These are phyloP conservation scores for Tulasnella sp. DNA, from an alignment of 768 basidiomycete species.

Conservation along the genomic window DNA sequence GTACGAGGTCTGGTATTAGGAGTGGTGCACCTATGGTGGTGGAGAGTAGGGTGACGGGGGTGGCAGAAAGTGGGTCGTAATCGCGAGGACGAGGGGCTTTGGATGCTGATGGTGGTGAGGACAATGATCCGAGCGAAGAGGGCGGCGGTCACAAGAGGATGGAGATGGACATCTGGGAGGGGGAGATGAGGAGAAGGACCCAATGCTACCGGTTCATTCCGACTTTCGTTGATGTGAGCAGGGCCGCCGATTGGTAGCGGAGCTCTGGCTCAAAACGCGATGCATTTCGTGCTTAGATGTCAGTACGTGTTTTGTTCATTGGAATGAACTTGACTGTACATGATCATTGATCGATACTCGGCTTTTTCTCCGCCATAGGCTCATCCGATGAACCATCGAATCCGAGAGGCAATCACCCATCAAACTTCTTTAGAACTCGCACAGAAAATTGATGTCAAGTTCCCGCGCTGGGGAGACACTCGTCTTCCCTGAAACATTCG, in stretches of 20 bases:
- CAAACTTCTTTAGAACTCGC: conserved; percentile 53
- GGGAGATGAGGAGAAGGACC: conserved; percentile 41
- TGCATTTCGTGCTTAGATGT: conserved; percentile 49
- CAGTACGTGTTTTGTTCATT: conserved; percentile 34
- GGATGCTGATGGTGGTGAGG: conserved; percentile 32
- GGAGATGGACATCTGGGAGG: conserved; percentile 9
- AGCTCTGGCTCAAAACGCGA: conserved; percentile 24
- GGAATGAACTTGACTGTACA: too few species aligned
- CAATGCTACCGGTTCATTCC: conserved; percentile 55
- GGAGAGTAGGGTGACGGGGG: conserved; percentile 20
- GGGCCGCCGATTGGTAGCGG: conserved; percentile 23
- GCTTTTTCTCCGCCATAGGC: not conserved
- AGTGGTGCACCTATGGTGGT: conserved; percentile 1
- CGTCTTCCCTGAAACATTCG: conserved; percentile 40
- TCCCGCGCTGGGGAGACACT: conserved; percentile 41
- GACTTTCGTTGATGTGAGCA: conserved; percentile 36
- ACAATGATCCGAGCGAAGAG: not conserved
- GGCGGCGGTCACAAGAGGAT: not conserved
- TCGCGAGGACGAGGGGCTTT: conserved; percentile 55
- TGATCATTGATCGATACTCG: too few species aligned
- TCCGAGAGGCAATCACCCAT: conserved; percentile 35
- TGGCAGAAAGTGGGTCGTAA: conserved; percentile 55
- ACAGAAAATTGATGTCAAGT: conserved; percentile 43
- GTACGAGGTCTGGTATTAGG: conserved; percentile 20
- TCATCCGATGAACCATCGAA: conserved; percentile 46